Conservation (phyloP, 441 rosid species). For the Brassica hybrid region DNA sequence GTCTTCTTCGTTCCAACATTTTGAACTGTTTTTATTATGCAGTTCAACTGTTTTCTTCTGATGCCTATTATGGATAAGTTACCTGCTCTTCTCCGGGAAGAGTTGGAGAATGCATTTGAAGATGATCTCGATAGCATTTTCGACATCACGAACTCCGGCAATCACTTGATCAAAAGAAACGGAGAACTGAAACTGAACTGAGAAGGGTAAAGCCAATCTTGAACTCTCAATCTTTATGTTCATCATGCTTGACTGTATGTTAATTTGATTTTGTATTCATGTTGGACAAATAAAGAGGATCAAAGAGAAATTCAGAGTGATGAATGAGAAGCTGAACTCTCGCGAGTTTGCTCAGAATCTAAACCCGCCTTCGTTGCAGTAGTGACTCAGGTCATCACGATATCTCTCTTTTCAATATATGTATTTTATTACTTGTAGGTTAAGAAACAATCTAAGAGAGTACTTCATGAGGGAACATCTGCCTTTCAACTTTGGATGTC, state of each 20-base stretch:
- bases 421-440: slow-evolving; percentile 13
- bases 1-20: too few relatives aligned
- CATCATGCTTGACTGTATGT: background rate
- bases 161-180: slow-evolving; percentile 74
- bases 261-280: background rate
- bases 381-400: slow-evolving; percentile 25
- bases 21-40: slow-evolving; percentile 35
- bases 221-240: slow-evolving; percentile 6
- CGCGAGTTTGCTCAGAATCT: slow-evolving; percentile 51
- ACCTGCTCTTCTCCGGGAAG: slow-evolving; percentile 89
- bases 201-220: slow-evolving; percentile 63
- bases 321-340: slow-evolving; percentile 68
- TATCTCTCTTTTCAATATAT: slow-evolving; percentile 3
- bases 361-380: slow-evolving; percentile 40
- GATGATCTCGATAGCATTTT: slow-evolving; percentile 85
- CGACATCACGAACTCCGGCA: slow-evolving; percentile 79
- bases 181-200: slow-evolving; percentile 76
- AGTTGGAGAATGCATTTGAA: slow-evolving; percentile 87
- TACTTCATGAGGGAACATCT: slow-evolving; percentile 11
- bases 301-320: slow-evolving; percentile 83
- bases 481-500: slow-evolving; percentile 24
- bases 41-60: slow-evolving; percentile 96
- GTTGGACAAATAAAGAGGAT: slow-evolving; percentile 84
- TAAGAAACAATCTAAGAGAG: slow-evolving; percentile 1
- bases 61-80: slow-evolving; percentile 97